Evolutionary conservation across 495 filamentous ascomycete species (phyloP).

Genomic region (Jackrogersella multiformis): DNA sequence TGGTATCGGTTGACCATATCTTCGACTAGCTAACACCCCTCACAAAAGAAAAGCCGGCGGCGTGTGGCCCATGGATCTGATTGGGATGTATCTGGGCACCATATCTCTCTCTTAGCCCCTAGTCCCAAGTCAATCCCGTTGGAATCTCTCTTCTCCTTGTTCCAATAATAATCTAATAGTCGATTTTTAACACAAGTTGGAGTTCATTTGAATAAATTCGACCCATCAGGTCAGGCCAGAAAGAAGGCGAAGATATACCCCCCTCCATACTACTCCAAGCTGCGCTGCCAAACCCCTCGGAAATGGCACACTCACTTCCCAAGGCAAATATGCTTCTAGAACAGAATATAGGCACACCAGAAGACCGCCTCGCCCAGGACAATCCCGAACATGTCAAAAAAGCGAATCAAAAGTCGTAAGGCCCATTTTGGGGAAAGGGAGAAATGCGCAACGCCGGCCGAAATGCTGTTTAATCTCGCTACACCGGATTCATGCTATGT

Average conservation of each 20-base stretch:
- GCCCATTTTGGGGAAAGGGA: constrained; percentile 20
- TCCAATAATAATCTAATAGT: constrained; percentile 30
- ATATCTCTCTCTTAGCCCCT: constrained; percentile 7
- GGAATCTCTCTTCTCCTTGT: constrained; percentile 13
- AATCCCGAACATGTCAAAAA: constrained; percentile 28
- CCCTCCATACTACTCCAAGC: constrained; percentile 45
- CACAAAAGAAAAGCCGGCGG: constrained; percentile 40
- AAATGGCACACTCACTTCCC: constrained; percentile 23
- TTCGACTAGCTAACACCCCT: constrained; percentile 19
- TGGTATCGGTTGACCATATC: constrained; percentile 1
- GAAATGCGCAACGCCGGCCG: constrained; percentile 42
- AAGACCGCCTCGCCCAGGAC: constrained; percentile 21
- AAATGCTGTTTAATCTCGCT: constrained; percentile 42
- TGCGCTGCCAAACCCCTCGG: constrained; percentile 31
- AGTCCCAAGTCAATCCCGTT: neutral
- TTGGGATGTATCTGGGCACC: constrained; percentile 16
- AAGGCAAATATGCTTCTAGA: constrained; percentile 39
- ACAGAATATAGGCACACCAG: constrained; percentile 32
- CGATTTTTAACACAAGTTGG: constrained; percentile 17
- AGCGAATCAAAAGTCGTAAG: constrained; percentile 36
- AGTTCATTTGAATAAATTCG: constrained; percentile 27
- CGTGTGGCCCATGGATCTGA: constrained; percentile 23
- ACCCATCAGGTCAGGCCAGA: constrained; percentile 36
- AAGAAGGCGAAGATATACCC: constrained; percentile 33
- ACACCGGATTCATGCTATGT: constrained; percentile 43